A percentile compares a stretch with the other conserved stretches of the same genome.
Evolutionary conservation across 2,329 filamentous ascomycete genomes (phyloP).

Genomic region (Neophaeococcomyces mojaviensis): DNA sequence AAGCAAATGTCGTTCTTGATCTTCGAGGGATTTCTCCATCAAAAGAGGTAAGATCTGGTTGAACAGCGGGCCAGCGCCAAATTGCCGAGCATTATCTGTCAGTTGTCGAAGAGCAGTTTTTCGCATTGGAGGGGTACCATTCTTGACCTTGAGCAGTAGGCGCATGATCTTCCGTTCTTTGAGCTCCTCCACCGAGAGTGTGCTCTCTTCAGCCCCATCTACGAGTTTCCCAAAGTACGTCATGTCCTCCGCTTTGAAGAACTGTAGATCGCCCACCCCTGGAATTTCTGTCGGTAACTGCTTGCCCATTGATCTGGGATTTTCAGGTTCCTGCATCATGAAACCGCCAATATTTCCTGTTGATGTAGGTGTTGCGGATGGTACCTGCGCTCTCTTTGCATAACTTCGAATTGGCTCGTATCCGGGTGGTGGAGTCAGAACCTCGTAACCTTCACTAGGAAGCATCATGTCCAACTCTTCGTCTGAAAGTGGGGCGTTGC

Average conservation of each 20-base stretch:
- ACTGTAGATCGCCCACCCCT: slow-evolving; percentile 89
- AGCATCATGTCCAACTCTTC: slow-evolving; percentile 91
- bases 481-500: slow-evolving; percentile 73
- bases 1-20: slow-evolving; percentile 93
- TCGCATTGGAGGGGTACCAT: slow-evolving; percentile 95
- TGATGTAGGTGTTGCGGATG: slow-evolving; percentile 56
- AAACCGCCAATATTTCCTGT: slow-evolving; percentile 63
- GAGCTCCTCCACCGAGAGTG: slow-evolving; percentile 84
- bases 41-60: slow-evolving; percentile 94
- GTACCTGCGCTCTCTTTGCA: slow-evolving; percentile 64
- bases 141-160: slow-evolving; percentile 94
- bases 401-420: slow-evolving; percentile 78
- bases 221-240: slow-evolving; percentile 97
- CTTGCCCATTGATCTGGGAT: slow-evolving; percentile 72
- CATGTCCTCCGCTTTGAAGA: slow-evolving; percentile 99
- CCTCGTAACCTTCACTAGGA: slow-evolving; percentile 85
- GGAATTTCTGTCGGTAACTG: slow-evolving; percentile 92
- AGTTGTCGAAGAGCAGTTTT: slow-evolving; percentile 96
- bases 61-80: slow-evolving; percentile 88
- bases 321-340: slow-evolving; percentile 95
- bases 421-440: slow-evolving; percentile 81
- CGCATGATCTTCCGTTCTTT: slow-evolving; percentile 99
- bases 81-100: slow-evolving; percentile 93
- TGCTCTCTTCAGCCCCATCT: slow-evolving; percentile 85
- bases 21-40: slow-evolving; percentile 97